A percentile compares a stretch with the other conserved stretches of the same genome.
Evolutionary conservation across 148 eudicot species (phyloP).

Genomic region (Chenopodium quinoa): DNA sequence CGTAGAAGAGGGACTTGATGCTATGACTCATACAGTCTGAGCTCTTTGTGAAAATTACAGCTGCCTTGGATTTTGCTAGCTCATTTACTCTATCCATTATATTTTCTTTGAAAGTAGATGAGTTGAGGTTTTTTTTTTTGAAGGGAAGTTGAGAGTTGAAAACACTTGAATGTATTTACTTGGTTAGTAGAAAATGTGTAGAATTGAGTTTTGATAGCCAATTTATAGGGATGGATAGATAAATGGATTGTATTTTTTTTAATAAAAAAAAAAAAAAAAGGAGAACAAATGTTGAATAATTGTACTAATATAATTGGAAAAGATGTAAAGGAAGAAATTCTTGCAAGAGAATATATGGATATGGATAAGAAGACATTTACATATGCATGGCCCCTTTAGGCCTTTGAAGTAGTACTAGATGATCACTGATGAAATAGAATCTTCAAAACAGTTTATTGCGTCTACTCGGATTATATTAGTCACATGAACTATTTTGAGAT

Average conservation of each 20-base stretch:
- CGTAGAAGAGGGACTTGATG: constrained; percentile 33
- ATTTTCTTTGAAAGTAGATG: neutral
- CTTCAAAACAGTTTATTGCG: neutral
- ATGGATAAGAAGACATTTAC: constrained; percentile 14
- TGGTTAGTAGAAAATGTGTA: constrained; percentile 1
- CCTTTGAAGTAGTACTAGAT: neutral
- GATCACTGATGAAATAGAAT: neutral
- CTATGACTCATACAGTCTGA: constrained; percentile 39
- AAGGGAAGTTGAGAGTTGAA: neutral
- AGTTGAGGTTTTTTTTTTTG: neutral
- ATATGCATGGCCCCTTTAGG: neutral
- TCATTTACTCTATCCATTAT: constrained; percentile 35
- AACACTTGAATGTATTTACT: neutral
- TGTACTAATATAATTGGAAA: neutral
- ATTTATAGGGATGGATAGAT: constrained; percentile 25
- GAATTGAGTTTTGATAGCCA: neutral
- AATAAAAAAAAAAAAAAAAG: neutral
- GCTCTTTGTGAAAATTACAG: constrained; percentile 36
- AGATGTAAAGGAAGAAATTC: constrained; percentile 22
- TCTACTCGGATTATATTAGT: neutral
- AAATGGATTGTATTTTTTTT: neutral
- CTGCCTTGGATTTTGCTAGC: constrained; percentile 37
- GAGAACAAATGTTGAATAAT: neutral
- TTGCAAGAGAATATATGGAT: neutral
- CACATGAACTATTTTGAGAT: neutral